phyloP scores from a whole-genome alignment of 2,329 filamentous ascomycete species.

The Fusarium pininemorale region DNA sequence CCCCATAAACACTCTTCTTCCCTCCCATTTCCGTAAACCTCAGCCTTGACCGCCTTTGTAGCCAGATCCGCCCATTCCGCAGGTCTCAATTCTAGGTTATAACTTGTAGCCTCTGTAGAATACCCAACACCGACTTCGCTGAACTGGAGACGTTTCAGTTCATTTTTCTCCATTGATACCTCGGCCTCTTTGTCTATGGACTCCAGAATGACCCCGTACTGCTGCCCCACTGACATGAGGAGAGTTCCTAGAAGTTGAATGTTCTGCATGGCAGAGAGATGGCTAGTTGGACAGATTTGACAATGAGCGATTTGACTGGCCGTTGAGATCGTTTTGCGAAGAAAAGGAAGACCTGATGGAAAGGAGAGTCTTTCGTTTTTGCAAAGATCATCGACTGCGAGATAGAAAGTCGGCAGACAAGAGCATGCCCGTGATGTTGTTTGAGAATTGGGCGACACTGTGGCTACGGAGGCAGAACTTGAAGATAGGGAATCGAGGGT shows the following conservation, averaged over 20 bases:
- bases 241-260: background rate
- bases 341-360: background rate
- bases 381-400: background rate
- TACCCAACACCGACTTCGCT: no score
- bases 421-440: background rate
- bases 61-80: background rate
- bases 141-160: background rate
- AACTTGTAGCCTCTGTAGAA: accelerated
- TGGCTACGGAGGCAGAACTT: background rate
- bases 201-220: background rate
- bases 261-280: constrained; percentile 1
- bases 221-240: background rate
- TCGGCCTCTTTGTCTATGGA: background rate
- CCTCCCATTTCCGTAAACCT: background rate
- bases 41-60: background rate
- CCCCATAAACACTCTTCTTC: background rate
- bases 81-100: background rate
- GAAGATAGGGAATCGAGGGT: accelerated
- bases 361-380: background rate
- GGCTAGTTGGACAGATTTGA: background rate
- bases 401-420: background rate
- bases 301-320: background rate
- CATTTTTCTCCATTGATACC: accelerated
- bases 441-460: accelerated
- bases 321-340: background rate